phyloP scores from a whole-genome alignment of 352 stramenopile genomes.

The Phytopythium boreale region DNA sequence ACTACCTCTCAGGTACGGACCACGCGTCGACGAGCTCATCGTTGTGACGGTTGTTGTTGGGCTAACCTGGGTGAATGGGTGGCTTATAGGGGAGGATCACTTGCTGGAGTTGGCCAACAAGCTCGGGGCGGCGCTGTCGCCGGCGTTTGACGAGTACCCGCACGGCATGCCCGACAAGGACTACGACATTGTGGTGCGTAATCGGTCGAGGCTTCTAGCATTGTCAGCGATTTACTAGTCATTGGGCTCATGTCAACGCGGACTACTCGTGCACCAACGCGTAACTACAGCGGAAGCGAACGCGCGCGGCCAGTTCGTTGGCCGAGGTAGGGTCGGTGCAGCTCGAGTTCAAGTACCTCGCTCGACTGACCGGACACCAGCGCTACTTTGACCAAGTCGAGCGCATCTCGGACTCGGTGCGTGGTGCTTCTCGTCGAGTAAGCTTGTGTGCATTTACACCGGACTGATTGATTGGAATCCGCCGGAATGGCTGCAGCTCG shows the following conservation, averaged over 20 bases:
- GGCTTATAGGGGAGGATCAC: constrained; percentile 35
- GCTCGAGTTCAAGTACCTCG: constrained; percentile 83
- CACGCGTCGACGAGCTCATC: neutral
- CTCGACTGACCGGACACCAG: constrained; percentile 47
- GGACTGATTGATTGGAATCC: neutral
- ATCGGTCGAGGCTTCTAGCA: neutral
- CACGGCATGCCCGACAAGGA: constrained; percentile 66
- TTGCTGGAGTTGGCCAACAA: constrained; percentile 60
- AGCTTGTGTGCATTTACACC: neutral
- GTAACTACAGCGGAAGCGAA: constrained; percentile 25
- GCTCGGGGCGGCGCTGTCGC: constrained; percentile 56
- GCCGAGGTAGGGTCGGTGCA: constrained; percentile 72
- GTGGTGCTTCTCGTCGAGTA: neutral
- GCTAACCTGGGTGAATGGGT: neutral
- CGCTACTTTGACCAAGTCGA: constrained; percentile 72
- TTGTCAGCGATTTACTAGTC: neutral
- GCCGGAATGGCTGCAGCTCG: constrained; percentile 23
- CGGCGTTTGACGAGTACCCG: constrained; percentile 44
- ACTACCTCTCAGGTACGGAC: constrained; percentile 47
- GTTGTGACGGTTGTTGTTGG: neutral
- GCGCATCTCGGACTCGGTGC: constrained; percentile 60
- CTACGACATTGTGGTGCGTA: constrained; percentile 55
- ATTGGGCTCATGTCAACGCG: neutral
- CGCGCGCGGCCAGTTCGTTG: constrained; percentile 39
- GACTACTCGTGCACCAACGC: neutral